phyloP scores from a whole-genome alignment of 2,329 filamentous ascomycete genomes.

The Mollisia scopiformis region DNA sequence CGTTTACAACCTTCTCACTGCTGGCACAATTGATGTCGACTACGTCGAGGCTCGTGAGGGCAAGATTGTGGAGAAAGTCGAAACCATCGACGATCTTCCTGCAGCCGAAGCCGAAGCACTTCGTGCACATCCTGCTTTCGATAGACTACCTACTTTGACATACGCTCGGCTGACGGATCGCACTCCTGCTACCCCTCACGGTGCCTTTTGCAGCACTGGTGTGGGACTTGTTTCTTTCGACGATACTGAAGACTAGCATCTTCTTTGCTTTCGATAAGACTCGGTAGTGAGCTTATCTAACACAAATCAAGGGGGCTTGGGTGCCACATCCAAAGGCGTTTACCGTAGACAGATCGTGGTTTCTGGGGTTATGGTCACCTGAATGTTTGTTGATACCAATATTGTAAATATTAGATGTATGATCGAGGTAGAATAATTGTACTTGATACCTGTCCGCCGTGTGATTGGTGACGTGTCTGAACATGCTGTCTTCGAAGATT shows the following conservation, averaged over 20 bases:
- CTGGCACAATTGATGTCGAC: constrained; percentile 24
- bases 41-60: constrained; percentile 10
- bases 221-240: not conserved
- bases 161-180: not conserved
- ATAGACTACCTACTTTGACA: not conserved
- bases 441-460: too few species aligned
- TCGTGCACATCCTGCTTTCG: not conserved
- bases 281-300: too few species aligned
- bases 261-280: too few species aligned
- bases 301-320: not conserved
- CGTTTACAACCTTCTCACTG: constrained; percentile 47
- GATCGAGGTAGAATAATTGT: too few species aligned
- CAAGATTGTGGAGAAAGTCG: not conserved
- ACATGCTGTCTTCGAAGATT: too few species aligned
- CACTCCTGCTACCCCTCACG: not conserved
- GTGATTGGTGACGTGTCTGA: too few species aligned
- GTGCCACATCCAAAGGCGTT: too few species aligned
- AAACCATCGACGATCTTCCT: not conserved
- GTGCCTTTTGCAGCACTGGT: not conserved
- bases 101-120: not conserved
- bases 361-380: too few species aligned
- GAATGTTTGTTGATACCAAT: too few species aligned
- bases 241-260: not conserved
- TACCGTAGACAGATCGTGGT: too few species aligned
- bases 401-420: too few species aligned